A percentile compares a stretch with the other conserved stretches of the same genome.
These are phyloP conservation scores for Hyaloperonospora brassicae DNA, from an alignment of 352 stramenopile genomes.

Conservation along the genomic window DNA sequence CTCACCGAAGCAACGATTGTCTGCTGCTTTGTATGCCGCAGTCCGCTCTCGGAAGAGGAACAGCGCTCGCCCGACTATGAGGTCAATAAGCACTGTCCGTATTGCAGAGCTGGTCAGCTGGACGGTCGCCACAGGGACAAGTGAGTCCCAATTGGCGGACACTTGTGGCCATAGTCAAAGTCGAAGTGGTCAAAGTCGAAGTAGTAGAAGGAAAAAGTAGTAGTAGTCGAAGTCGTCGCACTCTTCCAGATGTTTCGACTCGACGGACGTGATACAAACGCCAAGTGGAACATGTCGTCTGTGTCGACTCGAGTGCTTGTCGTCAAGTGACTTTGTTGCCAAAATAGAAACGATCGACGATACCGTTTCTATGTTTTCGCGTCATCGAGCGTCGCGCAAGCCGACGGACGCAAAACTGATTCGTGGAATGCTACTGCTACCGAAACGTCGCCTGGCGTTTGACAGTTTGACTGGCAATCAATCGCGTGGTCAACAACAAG, in stretches of 20 bases:
- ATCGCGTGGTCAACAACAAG: background rate
- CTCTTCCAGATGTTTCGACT: no score
- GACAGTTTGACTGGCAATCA: background rate
- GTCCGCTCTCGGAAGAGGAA: slow-evolving; percentile 44
- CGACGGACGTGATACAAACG: no score
- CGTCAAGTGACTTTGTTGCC: no score
- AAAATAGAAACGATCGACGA: no score
- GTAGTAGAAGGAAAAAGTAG: no score
- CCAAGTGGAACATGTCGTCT: no score
- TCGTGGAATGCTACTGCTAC: no score
- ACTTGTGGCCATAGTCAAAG: no score
- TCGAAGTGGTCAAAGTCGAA: no score
- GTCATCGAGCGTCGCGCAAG: slow-evolving; percentile 9
- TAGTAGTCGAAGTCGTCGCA: no score
- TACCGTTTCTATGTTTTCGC: background rate
- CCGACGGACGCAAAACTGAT: background rate
- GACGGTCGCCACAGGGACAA: background rate
- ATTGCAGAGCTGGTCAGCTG: slow-evolving; percentile 27
- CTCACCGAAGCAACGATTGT: slow-evolving; percentile 36
- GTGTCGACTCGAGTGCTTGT: no score
- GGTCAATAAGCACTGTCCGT: slow-evolving; percentile 38
- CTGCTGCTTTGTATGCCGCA: slow-evolving; percentile 53
- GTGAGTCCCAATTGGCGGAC: background rate
- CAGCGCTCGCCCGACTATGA: slow-evolving; percentile 37
- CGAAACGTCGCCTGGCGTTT: no score